phyloP scores from a whole-genome alignment of 108 stramenopile genomes.

The Chaetoceros muelleri region DNA sequence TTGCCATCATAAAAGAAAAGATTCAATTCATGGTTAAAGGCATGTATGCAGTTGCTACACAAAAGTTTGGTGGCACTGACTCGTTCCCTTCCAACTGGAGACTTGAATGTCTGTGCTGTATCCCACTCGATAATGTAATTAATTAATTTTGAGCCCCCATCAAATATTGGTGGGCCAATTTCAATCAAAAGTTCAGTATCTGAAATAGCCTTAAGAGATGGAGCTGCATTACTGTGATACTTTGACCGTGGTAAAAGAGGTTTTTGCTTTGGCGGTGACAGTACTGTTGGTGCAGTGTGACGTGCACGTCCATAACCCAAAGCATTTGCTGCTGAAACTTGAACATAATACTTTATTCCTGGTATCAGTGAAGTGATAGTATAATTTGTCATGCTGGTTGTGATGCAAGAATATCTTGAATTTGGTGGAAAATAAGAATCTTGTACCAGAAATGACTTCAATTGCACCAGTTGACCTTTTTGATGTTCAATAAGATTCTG shows the following conservation, averaged over 20 bases:
- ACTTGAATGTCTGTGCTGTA: conserved; percentile 23
- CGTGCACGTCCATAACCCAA: conserved; percentile 44
- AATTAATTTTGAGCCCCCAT: conserved; percentile 61
- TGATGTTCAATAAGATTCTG: conserved; percentile 17
- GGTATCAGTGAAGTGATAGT: conserved; percentile 32
- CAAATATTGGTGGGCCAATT: conserved; percentile 48
- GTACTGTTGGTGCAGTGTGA: conserved; percentile 30
- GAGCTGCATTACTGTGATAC: conserved; percentile 22
- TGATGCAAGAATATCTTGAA: conserved; percentile 21
- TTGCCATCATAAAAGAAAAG: too few relatives aligned
- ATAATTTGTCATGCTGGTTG: conserved; percentile 15
- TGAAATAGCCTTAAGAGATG: conserved; percentile 21
- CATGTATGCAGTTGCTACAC: too few relatives aligned
- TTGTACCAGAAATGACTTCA: conserved; percentile 11
- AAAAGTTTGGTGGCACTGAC: neutral
- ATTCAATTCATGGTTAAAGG: too few relatives aligned
- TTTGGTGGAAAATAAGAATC: conserved; percentile 20
- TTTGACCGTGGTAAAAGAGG: conserved; percentile 34
- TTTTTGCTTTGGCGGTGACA: conserved; percentile 24
- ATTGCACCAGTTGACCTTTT: conserved; percentile 6
- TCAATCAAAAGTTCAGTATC: conserved; percentile 33
- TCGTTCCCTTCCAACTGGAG: conserved; percentile 6
- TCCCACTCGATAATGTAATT: conserved; percentile 81
- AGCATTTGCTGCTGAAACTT: conserved; percentile 39
- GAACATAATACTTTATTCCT: conserved; percentile 30